phyloP scores from a whole-genome alignment of 768 basidiomycete species.

The Auricularia cornea region DNA sequence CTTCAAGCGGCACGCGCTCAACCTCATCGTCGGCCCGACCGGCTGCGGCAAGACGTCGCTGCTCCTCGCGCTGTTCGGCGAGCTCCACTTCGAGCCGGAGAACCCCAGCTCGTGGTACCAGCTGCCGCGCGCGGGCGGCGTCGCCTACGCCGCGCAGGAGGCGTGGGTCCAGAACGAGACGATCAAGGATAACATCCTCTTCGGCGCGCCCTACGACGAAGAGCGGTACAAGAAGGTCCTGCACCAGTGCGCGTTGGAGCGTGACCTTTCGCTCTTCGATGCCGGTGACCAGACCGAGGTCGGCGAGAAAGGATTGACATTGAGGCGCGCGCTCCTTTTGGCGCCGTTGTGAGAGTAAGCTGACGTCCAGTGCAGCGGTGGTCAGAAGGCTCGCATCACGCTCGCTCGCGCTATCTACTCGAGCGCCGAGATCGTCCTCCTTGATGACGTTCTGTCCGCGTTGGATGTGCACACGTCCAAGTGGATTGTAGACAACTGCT shows the following conservation, averaged over 20 bases:
- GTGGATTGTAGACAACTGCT: slow-evolving; percentile 42
- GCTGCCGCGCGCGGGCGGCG: slow-evolving; percentile 57
- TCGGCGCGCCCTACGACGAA: slow-evolving; percentile 34
- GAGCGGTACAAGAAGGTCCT: slow-evolving; percentile 34
- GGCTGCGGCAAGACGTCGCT: slow-evolving; percentile 35
- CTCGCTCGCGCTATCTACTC: slow-evolving; percentile 55
- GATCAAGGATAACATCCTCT: slow-evolving; percentile 48
- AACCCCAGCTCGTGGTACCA: slow-evolving; percentile 54
- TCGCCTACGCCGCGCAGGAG: slow-evolving; percentile 78
- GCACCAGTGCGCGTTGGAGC: slow-evolving; percentile 32
- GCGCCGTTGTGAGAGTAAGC: neutral
- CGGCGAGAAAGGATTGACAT: slow-evolving; percentile 59
- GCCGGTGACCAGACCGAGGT: slow-evolving; percentile 65
- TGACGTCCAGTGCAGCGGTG: slow-evolving; percentile 28
- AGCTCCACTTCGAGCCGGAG: slow-evolving; percentile 55
- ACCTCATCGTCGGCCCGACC: slow-evolving; percentile 7
- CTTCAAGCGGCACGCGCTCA: slow-evolving; percentile 39
- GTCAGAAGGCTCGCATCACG: slow-evolving; percentile 49
- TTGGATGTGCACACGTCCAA: slow-evolving; percentile 49
- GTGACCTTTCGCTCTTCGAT: slow-evolving; percentile 39
- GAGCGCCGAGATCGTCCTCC: slow-evolving; percentile 49
- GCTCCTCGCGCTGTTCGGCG: slow-evolving; percentile 53
- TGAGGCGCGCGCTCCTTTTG: slow-evolving; percentile 25
- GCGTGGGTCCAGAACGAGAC: slow-evolving; percentile 82
- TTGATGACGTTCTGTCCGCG: slow-evolving; percentile 63